These are phyloP conservation scores for Botrytis squamosa DNA, from an alignment of 2,329 filamentous ascomycete genomes.

Conservation along the genomic window DNA sequence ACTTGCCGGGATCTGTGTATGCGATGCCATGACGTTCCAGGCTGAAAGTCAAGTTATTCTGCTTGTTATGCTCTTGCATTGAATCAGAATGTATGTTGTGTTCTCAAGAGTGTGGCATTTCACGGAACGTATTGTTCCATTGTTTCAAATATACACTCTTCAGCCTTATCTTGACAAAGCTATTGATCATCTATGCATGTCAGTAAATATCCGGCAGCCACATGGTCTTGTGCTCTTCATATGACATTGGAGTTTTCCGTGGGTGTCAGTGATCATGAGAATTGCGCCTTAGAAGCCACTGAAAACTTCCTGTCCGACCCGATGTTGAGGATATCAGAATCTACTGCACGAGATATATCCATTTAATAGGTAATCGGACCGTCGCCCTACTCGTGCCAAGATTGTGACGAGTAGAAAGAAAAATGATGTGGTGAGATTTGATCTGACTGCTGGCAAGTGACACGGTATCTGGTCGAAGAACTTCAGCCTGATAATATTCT, in stretches of 20 bases:
- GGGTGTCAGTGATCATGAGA: background rate
- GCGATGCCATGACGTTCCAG: background rate
- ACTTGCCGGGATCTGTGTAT: background rate
- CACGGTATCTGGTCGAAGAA: background rate
- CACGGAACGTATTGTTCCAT: background rate
- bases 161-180: background rate
- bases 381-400: slow-evolving; percentile 1
- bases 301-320: background rate
- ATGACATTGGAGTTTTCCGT: background rate
- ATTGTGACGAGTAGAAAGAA: background rate
- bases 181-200: background rate
- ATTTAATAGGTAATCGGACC: slow-evolving; percentile 15
- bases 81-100: background rate
- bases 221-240: background rate
- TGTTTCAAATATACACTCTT: background rate
- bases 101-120: background rate
- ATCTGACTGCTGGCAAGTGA: slow-evolving; percentile 17
- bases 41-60: background rate
- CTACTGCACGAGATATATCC: background rate
- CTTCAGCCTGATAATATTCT: background rate
- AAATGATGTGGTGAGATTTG: slow-evolving; percentile 3
- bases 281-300: background rate
- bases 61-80: background rate
- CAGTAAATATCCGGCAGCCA: background rate
- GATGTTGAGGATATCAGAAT: background rate